These are phyloP conservation scores for Silene vulgaris DNA, from an alignment of 179 eudicot genomes.

Conservation along the genomic window DNA sequence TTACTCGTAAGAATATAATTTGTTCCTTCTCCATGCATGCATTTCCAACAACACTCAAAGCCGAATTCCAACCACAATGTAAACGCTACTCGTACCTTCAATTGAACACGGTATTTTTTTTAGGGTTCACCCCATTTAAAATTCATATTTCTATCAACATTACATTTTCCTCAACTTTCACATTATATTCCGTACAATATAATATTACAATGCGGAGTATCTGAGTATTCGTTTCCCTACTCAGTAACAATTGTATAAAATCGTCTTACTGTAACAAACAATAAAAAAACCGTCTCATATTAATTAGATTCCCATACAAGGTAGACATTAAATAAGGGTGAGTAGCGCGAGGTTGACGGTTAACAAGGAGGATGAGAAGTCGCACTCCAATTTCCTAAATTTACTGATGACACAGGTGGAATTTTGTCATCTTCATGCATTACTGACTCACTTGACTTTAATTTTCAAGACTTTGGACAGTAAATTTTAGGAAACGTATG, in stretches of 20 bases:
- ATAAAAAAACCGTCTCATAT: too few relatives aligned
- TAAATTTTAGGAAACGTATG: not conserved
- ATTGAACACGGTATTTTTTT: not conserved
- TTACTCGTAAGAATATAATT: not conserved
- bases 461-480: not conserved
- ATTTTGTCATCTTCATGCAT: slow-evolving; percentile 10
- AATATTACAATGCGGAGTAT: too few relatives aligned
- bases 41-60: not conserved
- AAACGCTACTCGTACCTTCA: not conserved
- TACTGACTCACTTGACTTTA: not conserved
- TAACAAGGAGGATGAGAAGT: slow-evolving; percentile 13
- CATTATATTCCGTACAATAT: too few relatives aligned
- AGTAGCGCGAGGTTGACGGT: too few relatives aligned
- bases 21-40: not conserved
- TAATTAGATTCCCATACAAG: not conserved
- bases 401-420: slow-evolving; percentile 7
- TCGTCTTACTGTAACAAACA: too few relatives aligned
- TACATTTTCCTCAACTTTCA: too few relatives aligned
- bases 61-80: not conserved
- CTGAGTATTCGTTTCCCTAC: too few relatives aligned
- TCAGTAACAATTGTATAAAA: too few relatives aligned
- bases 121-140: too few relatives aligned
- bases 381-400: slow-evolving; percentile 17
- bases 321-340: not conserved
- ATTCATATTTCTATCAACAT: too few relatives aligned